These are phyloP conservation scores for Sporothrix globosa DNA, from an alignment of 2,329 filamentous ascomycete species.

Conservation along the genomic window DNA sequence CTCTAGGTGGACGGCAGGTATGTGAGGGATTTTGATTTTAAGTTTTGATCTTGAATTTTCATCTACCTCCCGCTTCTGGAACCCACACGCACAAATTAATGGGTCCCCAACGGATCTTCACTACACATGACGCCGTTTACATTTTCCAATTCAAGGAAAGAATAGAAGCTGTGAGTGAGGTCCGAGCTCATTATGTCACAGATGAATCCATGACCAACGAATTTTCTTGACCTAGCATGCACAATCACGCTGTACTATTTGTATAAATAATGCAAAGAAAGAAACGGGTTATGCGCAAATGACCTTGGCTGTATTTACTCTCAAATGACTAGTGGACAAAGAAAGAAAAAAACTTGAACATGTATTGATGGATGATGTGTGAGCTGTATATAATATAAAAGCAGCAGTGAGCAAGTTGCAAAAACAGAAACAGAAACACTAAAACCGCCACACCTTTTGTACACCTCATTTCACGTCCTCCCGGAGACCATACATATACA, in stretches of 20 bases:
- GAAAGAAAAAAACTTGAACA: background rate
- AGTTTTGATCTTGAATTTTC: background rate
- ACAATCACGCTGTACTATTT: background rate
- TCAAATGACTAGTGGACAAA: background rate
- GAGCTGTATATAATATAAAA: background rate
- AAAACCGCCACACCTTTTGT: background rate
- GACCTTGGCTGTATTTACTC: background rate
- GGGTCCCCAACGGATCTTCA: background rate
- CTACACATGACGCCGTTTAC: background rate
- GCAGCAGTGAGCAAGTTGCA: background rate
- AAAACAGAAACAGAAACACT: background rate
- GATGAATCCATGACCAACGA: conserved; percentile 1
- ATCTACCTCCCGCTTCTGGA: no score
- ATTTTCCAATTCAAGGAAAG: background rate
- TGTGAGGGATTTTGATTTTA: background rate
- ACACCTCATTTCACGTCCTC: background rate
- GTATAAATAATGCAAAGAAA: background rate
- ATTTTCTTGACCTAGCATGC: background rate
- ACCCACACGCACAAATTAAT: no score
- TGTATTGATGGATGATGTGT: background rate
- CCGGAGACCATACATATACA: background rate
- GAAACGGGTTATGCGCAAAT: background rate
- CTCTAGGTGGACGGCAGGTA: background rate
- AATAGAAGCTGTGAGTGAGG: background rate
- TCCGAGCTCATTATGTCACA: background rate